Base-by-base conservation (phyloP, 2,329 filamentous ascomycete species). In the Ceratocystis cubensis region DNA sequence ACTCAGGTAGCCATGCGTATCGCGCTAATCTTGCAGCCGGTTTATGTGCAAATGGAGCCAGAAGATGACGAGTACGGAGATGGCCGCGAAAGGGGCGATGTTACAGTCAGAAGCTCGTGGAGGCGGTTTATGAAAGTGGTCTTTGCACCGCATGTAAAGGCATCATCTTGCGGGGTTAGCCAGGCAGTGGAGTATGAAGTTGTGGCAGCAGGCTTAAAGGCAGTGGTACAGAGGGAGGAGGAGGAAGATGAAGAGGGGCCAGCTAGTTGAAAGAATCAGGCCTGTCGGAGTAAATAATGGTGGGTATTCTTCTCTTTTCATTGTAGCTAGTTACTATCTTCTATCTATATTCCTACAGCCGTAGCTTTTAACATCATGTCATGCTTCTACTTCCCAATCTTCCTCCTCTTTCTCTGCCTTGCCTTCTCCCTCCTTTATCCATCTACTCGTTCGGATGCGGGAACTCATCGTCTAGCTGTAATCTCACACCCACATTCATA, bases 401-500 rank as follows among this genome's bases (percentile, higher is more conserved):
- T 7, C 6, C 48, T 20, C 7, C 10, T 22, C 17, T 53, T 53
- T 28, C 13, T 2, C 33, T 6, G 5, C 53, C 53, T 3, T 13
- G 8, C 53, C 22, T 25, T 28, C 56, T 15, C 30, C 46, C 46
- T n/a, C 44, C 28, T 10, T 37, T 8, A 37, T 37, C 33, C 28
- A 13, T 37, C 72, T 71, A 77, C 67, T 71, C 73, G 68, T 74
- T 76, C 28, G 82, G 82, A 71, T 85, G 82, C 17, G 91, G 91
- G 75, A 99, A 99, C 77, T 97, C 91, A 74, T 99, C 94, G 72
- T 91, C 91, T 70, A 99, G 78, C 79, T 93, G 89, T 77, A 99
- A 79, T 67, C 89, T 82, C 68, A 96, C 93, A 69, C 92, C 89
- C n/a, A 99, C 91, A 75, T 99, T 99, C 94, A 99, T 99, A 75